Base-by-base conservation (phyloP, 495 filamentous ascomycete genomes). In the Annulohypoxylon stygium region DNA sequence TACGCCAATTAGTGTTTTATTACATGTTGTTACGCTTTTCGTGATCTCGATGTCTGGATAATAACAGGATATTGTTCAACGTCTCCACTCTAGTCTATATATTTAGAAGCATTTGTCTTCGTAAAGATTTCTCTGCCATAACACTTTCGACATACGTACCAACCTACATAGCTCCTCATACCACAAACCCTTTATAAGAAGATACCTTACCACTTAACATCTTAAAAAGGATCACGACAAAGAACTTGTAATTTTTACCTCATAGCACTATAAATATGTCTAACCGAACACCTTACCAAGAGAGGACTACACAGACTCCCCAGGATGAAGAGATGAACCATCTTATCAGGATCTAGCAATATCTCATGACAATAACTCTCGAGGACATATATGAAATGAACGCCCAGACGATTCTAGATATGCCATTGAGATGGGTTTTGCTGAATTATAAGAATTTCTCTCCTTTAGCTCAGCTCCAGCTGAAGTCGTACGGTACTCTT, bases 371-470 rank as follows among this genome's bases (percentile, higher is more conserved):
- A 2, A 2, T 26, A 55, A 36, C 14, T 25, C 8, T 14, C 11
- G 10, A 30, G 10, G 11, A 34, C 10, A 10, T 55, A 8, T 37
- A 57, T 16, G 30, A 23, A 16, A 5, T 57, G n/a, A 37, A 3
- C n/a, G 14, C 53, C 2, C 30, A 36, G 16, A 16, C 2, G 10
- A 9, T 57, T 9, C 33, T 57, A 1, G 16, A 37, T 18, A 36
- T 18, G 30, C 53, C 53, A 33, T 37, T 57, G 9, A 33, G 6
- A n/a, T 57, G 53, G 53, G 53, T 57, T 57, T 20, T 57, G 16
- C 2, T 11, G 14, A 57, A 57, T 16, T 57, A 37, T 30, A 33
- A 5, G 16, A 8, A 57, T 3, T 37, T 57, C 6, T 37, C 33
- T 20, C 53, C 53, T 20, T 10, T 36, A 16, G 20, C 53, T 3